These are phyloP conservation scores for Coniochaeta sp. DNA, from an alignment of 2,329 filamentous ascomycete genomes.

Conservation along the genomic window DNA sequence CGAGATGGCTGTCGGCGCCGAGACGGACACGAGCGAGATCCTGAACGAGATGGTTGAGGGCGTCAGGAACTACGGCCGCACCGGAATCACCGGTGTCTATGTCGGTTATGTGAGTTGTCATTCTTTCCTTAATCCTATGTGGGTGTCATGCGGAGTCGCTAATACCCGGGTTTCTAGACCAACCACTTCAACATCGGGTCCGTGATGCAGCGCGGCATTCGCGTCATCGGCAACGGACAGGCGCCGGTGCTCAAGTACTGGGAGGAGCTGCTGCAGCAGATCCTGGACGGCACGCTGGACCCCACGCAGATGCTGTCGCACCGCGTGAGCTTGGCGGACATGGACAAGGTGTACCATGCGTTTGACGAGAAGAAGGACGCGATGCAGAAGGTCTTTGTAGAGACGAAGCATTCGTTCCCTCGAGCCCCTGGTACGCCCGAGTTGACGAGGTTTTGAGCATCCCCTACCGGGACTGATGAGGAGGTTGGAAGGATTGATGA, in stretches of 20 bases:
- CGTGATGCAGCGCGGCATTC: constrained; percentile 80
- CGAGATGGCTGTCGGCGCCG: constrained; percentile 55
- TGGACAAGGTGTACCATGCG: constrained; percentile 57
- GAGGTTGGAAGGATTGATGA: neutral
- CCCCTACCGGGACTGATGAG: neutral
- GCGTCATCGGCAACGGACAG: constrained; percentile 62
- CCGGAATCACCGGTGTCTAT: constrained; percentile 69
- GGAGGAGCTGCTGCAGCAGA: constrained; percentile 64
- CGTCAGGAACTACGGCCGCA: constrained; percentile 65
- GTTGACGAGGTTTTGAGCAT: constrained; percentile 31
- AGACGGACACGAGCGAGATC: constrained; percentile 80
- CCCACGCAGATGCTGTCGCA: constrained; percentile 77
- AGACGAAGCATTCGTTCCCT: constrained; percentile 50
- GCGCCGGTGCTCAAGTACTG: constrained; percentile 78
- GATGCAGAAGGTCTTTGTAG: constrained; percentile 74
- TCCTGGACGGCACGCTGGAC: constrained; percentile 63
- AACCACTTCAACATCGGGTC: constrained; percentile 81
- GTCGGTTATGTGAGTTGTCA: constrained; percentile 43
- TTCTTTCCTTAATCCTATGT: neutral
- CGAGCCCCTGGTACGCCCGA: constrained; percentile 32
- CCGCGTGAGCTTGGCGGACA: constrained; percentile 66
- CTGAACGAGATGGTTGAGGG: constrained; percentile 72
- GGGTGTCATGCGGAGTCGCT: neutral
- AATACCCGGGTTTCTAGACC: constrained; percentile 35
- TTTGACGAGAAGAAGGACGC: constrained; percentile 56